phyloP scores from a whole-genome alignment of 306 rosid genomes.

The Malus asiatica region DNA sequence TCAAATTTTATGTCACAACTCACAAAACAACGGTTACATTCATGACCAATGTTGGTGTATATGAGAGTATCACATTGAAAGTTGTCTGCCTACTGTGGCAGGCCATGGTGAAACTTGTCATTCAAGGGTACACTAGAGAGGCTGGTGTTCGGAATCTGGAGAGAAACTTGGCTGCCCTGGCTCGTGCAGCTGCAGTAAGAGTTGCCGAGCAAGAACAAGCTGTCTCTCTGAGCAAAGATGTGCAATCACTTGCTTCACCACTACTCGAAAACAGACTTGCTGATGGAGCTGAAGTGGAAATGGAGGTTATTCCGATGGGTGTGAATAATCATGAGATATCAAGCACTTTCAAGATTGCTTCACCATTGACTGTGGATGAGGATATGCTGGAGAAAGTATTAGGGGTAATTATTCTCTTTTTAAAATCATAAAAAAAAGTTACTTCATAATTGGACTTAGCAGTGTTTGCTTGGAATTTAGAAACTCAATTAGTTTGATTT shows the following conservation, averaged over 20 bases:
- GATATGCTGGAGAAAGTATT: constrained; percentile 89
- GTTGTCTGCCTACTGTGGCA: constrained; percentile 28
- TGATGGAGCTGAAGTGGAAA: constrained; percentile 84
- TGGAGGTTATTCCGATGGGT: constrained; percentile 94
- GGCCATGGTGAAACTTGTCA: constrained; percentile 78
- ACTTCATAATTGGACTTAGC: neutral
- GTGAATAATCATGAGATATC: constrained; percentile 68
- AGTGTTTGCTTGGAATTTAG: neutral
- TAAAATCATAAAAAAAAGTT: neutral
- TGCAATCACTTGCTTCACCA: constrained; percentile 65
- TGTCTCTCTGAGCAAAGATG: constrained; percentile 57
- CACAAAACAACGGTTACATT: neutral
- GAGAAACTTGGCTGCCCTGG: constrained; percentile 83
- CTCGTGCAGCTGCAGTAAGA: constrained; percentile 96
- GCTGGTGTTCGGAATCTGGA: constrained; percentile 95
- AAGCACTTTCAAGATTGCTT: constrained; percentile 54
- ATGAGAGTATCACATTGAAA: neutral
- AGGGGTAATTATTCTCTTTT: constrained; percentile 59
- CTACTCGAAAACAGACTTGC: constrained; percentile 82
- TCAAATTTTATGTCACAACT: neutral
- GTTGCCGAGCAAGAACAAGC: constrained; percentile 83
- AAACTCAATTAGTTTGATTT: neutral
- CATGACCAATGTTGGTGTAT: neutral
- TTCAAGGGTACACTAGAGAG: constrained; percentile 93
- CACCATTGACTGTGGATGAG: constrained; percentile 78